Conservation (phyloP, 805 yeast genomes). For the Candida pini region DNA sequence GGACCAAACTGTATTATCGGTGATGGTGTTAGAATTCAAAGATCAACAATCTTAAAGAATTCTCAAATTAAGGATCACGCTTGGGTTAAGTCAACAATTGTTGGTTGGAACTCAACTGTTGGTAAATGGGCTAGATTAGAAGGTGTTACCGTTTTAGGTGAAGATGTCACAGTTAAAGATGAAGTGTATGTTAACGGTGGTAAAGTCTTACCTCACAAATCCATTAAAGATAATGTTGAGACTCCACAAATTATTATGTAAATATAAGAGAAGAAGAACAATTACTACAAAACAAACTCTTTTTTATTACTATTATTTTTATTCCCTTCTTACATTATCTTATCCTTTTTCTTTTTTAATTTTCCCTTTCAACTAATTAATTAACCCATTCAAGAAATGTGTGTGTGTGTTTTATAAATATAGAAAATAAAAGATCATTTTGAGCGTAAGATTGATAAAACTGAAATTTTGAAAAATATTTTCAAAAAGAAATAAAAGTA, state of each 20-base stretch:
- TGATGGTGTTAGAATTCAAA: conserved; percentile 97
- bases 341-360: too few relatives aligned
- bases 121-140: conserved; percentile 99
- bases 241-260: conserved; percentile 97
- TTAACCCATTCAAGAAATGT: too few relatives aligned
- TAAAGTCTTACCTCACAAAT: conserved; percentile 97
- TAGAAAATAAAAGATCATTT: too few relatives aligned
- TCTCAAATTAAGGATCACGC: conserved; percentile 95
- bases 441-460: too few relatives aligned
- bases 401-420: too few relatives aligned
- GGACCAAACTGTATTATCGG: conserved; percentile 96
- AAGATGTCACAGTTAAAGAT: conserved; percentile 96
- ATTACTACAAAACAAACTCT: too few relatives aligned
- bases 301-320: too few relatives aligned
- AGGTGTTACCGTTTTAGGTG: conserved; percentile 97
- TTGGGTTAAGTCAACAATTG: conserved; percentile 94
- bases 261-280: too few relatives aligned
- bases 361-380: too few relatives aligned
- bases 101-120: conserved; percentile 98
- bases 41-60: conserved; percentile 88
- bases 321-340: too few relatives aligned
- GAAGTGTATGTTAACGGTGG: conserved; percentile 99
- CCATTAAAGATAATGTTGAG: conserved; percentile 94
- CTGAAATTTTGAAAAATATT: too few relatives aligned
- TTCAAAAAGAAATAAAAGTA: too few relatives aligned